phyloP scores from a whole-genome alignment of 495 filamentous ascomycete species.

The Penicillium flavigenum region DNA sequence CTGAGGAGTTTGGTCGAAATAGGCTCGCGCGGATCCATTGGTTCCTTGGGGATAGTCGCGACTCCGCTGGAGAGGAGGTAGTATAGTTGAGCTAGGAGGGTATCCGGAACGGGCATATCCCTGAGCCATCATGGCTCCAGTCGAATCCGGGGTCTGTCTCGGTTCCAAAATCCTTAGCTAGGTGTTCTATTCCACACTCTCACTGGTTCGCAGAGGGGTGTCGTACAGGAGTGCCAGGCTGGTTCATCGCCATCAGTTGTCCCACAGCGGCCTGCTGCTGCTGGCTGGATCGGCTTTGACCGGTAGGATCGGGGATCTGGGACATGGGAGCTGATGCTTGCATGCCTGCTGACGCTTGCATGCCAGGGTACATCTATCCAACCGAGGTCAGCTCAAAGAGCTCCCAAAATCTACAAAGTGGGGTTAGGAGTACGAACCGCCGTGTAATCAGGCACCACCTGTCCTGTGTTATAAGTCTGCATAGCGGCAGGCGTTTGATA shows the following conservation, averaged over 20 bases:
- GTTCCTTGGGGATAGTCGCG: constrained; percentile 35
- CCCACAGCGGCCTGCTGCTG: constrained; percentile 40
- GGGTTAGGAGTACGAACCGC: constrained; percentile 33
- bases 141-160: constrained; percentile 42
- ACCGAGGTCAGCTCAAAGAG: neutral
- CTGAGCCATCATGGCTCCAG: constrained; percentile 44
- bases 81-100: constrained; percentile 34
- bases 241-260: constrained; percentile 43
- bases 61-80: constrained; percentile 42
- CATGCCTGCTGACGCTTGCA: constrained; percentile 28
- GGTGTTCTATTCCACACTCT: constrained; percentile 26
- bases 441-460: constrained; percentile 45
- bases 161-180: constrained; percentile 31
- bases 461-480: constrained; percentile 39
- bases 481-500: constrained; percentile 43
- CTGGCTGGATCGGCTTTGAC: constrained; percentile 38
- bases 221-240: constrained; percentile 47
- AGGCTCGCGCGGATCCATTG: constrained; percentile 36
- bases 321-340: constrained; percentile 36
- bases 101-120: constrained; percentile 41
- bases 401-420: neutral
- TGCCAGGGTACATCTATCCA: constrained; percentile 38
- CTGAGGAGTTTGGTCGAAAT: constrained; percentile 40
- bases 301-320: constrained; percentile 41
- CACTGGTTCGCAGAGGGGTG: constrained; percentile 33